Base-by-base conservation (phyloP, 225 moss, liverwort and hornwort genomes). In the Pseudisothecium myosuroides region DNA sequence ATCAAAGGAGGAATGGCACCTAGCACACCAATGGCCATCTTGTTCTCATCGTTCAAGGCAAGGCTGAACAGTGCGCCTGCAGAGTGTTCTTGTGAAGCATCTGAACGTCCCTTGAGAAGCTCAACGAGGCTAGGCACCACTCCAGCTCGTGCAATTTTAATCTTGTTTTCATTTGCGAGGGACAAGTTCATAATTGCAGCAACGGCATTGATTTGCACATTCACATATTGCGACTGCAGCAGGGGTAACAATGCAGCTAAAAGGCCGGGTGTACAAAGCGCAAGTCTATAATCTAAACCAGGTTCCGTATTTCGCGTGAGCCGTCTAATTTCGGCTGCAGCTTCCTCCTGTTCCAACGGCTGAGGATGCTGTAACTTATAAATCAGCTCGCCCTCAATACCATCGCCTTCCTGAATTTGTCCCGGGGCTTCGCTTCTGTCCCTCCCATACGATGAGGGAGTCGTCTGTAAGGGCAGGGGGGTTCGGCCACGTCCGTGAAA, bases 1-100 rank as follows among this genome's bases (percentile, higher is more conserved):
- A 99, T 93, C 37, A 99, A 89, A 39, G 96, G 96, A 69, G 97
- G 97, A 67, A 97, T 96, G 86, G 96, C 99, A 41, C 97, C 97
- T 68, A 99, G 89, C 75, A 96, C 99, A 58, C 97, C 97, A 19
- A 99, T 96, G 22, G 96, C 96, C 96, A 96, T 95, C 86, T 96
- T 99, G 89, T 97, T 99, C 69, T 97, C 99, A 59, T 97, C 97
- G 71, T 96, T 96, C 66, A 96, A 89, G 52, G 96, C 95, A 52
- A 99, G 96, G 82, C 97, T 99, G 88, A 97, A 99, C 77, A 99
- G 90, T 34, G 97, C 96, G 19, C 99, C 97, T 8, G 97, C 95
- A n/a, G 97, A 96, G 68, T 96, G 96, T 89, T 99, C 97, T 83
- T 99, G 96, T 12, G 97, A 93, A 81, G 94, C 96, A 37, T 92